These are phyloP conservation scores for Westerdykella sp. DNA, from an alignment of 2,329 filamentous ascomycete species.

Conservation along the genomic window DNA sequence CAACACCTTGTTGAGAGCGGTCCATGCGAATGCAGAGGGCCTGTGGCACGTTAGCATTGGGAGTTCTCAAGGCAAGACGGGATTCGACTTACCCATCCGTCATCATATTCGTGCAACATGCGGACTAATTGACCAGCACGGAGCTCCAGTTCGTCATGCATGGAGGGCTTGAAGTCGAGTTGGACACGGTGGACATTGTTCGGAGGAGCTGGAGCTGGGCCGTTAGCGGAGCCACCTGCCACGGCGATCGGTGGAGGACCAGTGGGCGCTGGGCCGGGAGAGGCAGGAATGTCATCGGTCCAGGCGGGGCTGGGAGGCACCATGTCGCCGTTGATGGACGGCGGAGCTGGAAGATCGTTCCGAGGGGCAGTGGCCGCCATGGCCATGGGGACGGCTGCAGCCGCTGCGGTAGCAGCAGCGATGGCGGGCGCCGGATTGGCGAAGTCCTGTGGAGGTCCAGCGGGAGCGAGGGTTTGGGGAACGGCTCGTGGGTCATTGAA, in stretches of 20 bases:
- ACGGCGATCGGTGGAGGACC: slow-evolving; percentile 44
- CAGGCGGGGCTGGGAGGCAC: slow-evolving; percentile 52
- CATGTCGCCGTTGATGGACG: slow-evolving; percentile 48
- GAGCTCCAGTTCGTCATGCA: slow-evolving; percentile 86
- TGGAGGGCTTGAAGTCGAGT: slow-evolving; percentile 85
- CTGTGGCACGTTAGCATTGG: slow-evolving; percentile 41
- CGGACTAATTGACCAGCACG: slow-evolving; percentile 77
- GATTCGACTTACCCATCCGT: slow-evolving; percentile 76
- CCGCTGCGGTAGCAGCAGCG: slow-evolving; percentile 36
- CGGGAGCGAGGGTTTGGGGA: slow-evolving; percentile 19
- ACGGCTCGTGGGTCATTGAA: slow-evolving; percentile 20
- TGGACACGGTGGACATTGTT: slow-evolving; percentile 84
- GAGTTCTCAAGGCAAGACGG: neutral
- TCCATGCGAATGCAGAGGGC: slow-evolving; percentile 88
- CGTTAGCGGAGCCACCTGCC: slow-evolving; percentile 58
- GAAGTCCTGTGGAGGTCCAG: slow-evolving; percentile 17
- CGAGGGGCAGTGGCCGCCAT: slow-evolving; percentile 9
- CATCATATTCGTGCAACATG: slow-evolving; percentile 91
- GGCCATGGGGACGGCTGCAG: slow-evolving; percentile 35
- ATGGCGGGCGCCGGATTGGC: slow-evolving; percentile 36
- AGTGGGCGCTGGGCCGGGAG: slow-evolving; percentile 41
- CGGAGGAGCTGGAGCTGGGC: slow-evolving; percentile 40
- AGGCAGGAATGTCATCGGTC: slow-evolving; percentile 54
- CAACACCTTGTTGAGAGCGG: slow-evolving; percentile 85
- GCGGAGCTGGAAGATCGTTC: slow-evolving; percentile 16